Conservation (phyloP, 2,329 filamentous ascomycete species). For the Calonectria fujianensis region DNA sequence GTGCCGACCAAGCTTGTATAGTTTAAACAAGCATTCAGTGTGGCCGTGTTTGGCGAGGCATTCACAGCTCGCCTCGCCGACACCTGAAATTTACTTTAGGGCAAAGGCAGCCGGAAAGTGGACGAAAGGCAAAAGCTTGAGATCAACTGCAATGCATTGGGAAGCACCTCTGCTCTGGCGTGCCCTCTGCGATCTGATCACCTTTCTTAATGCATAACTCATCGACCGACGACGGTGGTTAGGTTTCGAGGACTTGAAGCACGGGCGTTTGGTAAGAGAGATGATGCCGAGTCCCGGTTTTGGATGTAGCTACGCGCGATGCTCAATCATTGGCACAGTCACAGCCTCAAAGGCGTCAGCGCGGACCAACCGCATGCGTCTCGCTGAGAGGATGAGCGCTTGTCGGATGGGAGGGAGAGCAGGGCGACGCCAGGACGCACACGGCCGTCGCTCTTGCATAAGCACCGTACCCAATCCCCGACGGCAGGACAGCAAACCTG, state of each 20-base stretch:
- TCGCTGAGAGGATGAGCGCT: not conserved
- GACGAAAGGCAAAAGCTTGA: not conserved
- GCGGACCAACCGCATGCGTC: constrained; percentile 9
- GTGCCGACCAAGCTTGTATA: constrained; percentile 12
- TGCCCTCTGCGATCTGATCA: not conserved
- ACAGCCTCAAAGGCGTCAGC: not conserved
- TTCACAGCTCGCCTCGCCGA: not conserved
- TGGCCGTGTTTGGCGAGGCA: not conserved
- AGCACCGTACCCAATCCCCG: not conserved
- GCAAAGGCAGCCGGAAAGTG: not conserved
- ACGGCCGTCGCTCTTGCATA: not conserved
- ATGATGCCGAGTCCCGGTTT: not conserved
- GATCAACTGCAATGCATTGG: not conserved
- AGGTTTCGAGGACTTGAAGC: not conserved
- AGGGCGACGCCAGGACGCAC: not conserved
- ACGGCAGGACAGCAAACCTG: not conserved
- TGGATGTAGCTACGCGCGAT: not conserved
- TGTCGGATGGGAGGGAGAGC: not conserved
- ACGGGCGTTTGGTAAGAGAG: constrained; percentile 1
- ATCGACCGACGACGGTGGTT: not conserved
- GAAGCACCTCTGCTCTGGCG: not conserved
- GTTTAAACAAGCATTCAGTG: constrained; percentile 22
- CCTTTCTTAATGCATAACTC: not conserved
- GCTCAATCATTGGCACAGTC: not conserved
- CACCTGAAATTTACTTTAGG: not conserved